Percentiles rank a stretch among this genome's conserved stretches.
phyloP scores from a whole-genome alignment of 1,139 yeast species.

The Pichia sp. region DNA sequence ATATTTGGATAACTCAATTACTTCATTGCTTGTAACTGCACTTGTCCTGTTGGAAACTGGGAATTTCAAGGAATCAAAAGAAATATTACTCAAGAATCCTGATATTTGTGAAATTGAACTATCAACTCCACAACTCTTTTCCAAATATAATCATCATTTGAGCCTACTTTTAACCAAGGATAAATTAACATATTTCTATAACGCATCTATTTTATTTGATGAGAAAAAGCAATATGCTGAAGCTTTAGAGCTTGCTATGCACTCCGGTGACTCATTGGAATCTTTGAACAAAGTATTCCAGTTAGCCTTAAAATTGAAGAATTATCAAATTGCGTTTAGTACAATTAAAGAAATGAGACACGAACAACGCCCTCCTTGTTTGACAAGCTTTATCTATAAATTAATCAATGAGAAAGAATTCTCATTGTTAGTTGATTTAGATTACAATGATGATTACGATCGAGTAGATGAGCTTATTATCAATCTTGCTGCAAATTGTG shows the following conservation, averaged over 20 bases:
- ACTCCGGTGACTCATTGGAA: slow-evolving; percentile 17
- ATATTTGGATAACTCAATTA: slow-evolving; percentile 20
- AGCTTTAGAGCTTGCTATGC: slow-evolving; percentile 22
- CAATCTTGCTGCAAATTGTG: slow-evolving; percentile 22
- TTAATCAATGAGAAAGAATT: slow-evolving; percentile 23
- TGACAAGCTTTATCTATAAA: slow-evolving; percentile 25
- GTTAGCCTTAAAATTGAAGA: slow-evolving; percentile 22
- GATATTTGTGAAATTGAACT: neutral
- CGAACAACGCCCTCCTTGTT: slow-evolving; percentile 19
- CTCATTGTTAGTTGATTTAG: slow-evolving; percentile 21
- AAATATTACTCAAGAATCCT: slow-evolving; percentile 21
- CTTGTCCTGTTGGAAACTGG: slow-evolving; percentile 22
- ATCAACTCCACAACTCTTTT: slow-evolving; percentile 9
- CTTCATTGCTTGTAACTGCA: slow-evolving; percentile 24
- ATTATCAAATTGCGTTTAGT: slow-evolving; percentile 24
- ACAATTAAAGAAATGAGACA: slow-evolving; percentile 23
- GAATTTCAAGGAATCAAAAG: slow-evolving; percentile 23
- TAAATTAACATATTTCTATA: slow-evolving; percentile 20
- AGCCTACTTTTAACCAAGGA: slow-evolving; percentile 17
- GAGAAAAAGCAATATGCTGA: slow-evolving; percentile 13
- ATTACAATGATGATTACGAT: slow-evolving; percentile 25
- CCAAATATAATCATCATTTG: slow-evolving; percentile 11
- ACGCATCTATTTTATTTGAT: slow-evolving; percentile 22
- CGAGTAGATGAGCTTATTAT: slow-evolving; percentile 26
- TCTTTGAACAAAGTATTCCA: slow-evolving; percentile 24